Evolutionary conservation across 1,139 yeast species (phyloP).

Genomic region (Starmera stellimalicola): DNA sequence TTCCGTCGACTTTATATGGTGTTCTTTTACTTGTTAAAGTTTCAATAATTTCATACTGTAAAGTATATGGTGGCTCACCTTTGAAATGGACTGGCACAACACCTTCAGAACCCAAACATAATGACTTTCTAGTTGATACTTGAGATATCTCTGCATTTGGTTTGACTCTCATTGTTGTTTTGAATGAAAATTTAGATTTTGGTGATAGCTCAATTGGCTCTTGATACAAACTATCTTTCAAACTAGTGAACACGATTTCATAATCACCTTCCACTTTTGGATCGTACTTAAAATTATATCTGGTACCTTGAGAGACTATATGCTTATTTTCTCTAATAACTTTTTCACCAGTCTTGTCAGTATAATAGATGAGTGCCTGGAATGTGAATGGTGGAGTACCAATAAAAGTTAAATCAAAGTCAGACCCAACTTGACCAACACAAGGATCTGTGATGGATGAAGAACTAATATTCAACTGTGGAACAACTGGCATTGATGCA

Average conservation of each 20-base stretch:
- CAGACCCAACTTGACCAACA: constrained; percentile 85
- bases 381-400: constrained; percentile 82
- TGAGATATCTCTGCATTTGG: constrained; percentile 28
- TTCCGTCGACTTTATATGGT: constrained; percentile 33
- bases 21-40: constrained; percentile 36
- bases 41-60: constrained; percentile 58
- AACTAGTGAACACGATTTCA: constrained; percentile 53
- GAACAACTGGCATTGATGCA: constrained; percentile 44
- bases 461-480: constrained; percentile 43
- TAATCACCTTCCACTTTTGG: constrained; percentile 81
- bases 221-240: constrained; percentile 48
- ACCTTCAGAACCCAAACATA: constrained; percentile 39
- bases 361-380: constrained; percentile 45
- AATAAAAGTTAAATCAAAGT: constrained; percentile 51
- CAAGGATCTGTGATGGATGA: constrained; percentile 72
- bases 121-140: constrained; percentile 19
- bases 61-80: constrained; percentile 73
- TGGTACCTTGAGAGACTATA: constrained; percentile 28
- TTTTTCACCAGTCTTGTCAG: constrained; percentile 29
- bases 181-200: constrained; percentile 23
- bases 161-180: constrained; percentile 34
- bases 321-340: constrained; percentile 27
- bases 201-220: constrained; percentile 26
- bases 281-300: constrained; percentile 53
- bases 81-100: constrained; percentile 49